Evolutionary conservation across 768 basidiomycete species (phyloP).

Genomic region (Suillus sp.): DNA sequence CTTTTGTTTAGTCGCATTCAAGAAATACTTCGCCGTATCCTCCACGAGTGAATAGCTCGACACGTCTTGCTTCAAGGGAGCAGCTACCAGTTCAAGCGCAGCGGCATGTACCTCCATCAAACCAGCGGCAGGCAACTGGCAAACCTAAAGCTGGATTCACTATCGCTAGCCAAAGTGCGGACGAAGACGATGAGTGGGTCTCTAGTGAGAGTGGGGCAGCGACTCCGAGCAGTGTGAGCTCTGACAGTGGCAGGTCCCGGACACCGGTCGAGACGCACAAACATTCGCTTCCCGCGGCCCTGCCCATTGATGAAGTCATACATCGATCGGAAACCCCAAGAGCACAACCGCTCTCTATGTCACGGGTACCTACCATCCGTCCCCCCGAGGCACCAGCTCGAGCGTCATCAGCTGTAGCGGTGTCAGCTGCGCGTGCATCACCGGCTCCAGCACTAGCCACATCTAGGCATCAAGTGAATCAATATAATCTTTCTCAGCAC

Average conservation of each 20-base stretch:
- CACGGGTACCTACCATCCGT: constrained; percentile 36
- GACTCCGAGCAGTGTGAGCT: constrained; percentile 57
- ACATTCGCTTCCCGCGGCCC: constrained; percentile 14
- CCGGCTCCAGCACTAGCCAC: constrained; percentile 18
- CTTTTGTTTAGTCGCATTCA: constrained; percentile 20
- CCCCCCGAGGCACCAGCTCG: constrained; percentile 28
- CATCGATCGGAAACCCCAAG: constrained; percentile 34
- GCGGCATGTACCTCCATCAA: constrained; percentile 29
- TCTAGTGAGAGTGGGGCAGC: constrained; percentile 77
- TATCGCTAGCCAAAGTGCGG: constrained; percentile 51
- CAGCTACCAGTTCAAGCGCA: constrained; percentile 34
- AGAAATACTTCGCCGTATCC: constrained; percentile 30
- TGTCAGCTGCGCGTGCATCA: constrained; percentile 22
- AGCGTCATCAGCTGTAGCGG: constrained; percentile 7
- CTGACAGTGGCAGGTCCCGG: constrained; percentile 39
- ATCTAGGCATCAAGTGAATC: constrained; percentile 19
- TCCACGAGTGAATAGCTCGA: constrained; percentile 28
- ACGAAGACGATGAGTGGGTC: constrained; percentile 72
- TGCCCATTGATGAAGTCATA: constrained; percentile 21
- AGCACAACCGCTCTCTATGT: constrained; percentile 33
- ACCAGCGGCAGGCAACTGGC: constrained; percentile 34
- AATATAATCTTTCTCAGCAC: constrained; percentile 20
- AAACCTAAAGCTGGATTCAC: constrained; percentile 58
- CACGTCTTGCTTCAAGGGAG: constrained; percentile 33
- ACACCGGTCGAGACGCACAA: constrained; percentile 34